These are phyloP conservation scores for Flaveria trinervia DNA, from an alignment of 129 eudicot species.

Conservation along the genomic window DNA sequence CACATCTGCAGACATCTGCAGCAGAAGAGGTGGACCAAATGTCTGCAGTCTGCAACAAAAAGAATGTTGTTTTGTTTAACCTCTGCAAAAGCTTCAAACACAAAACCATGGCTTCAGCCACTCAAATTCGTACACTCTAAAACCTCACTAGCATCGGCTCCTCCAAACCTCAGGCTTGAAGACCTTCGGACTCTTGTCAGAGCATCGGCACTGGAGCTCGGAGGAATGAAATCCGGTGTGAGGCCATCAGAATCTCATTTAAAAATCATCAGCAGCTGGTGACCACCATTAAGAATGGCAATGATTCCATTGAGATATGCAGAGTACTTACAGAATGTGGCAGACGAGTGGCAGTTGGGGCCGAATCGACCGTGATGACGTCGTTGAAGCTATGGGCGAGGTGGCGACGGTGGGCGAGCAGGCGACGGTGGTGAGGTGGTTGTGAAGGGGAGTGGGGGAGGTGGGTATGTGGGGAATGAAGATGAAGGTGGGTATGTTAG, in stretches of 20 bases:
- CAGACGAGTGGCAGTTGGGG: constrained; percentile 99
- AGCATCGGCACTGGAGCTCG: constrained; percentile 21
- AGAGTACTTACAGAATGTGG: constrained; percentile 97
- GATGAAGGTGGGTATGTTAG: too few species aligned
- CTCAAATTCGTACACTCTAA: constrained; percentile 29
- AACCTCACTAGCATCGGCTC: constrained; percentile 18
- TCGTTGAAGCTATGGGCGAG: constrained; percentile 94
- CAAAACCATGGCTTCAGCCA: constrained; percentile 32
- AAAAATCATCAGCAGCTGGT: constrained; percentile 44
- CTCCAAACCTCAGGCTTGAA: constrained; percentile 27
- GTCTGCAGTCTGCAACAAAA: too few species aligned
- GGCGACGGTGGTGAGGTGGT: too few species aligned
- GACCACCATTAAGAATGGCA: constrained; percentile 61
- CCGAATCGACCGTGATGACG: constrained; percentile 75
- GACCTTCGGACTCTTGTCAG: constrained; percentile 1
- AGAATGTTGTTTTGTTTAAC: too few species aligned
- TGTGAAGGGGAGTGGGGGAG: too few species aligned
- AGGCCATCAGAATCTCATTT: constrained; percentile 41
- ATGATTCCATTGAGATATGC: constrained; percentile 85
- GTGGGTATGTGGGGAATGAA: too few species aligned
- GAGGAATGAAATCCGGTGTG: constrained; percentile 43
- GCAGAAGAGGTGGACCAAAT: too few species aligned
- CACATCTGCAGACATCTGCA: too few species aligned
- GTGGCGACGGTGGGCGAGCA: too few species aligned
- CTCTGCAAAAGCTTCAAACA: not conserved